Conservation (phyloP, 1,284 basidiomycete species). For the Stereum hirsutum region DNA sequence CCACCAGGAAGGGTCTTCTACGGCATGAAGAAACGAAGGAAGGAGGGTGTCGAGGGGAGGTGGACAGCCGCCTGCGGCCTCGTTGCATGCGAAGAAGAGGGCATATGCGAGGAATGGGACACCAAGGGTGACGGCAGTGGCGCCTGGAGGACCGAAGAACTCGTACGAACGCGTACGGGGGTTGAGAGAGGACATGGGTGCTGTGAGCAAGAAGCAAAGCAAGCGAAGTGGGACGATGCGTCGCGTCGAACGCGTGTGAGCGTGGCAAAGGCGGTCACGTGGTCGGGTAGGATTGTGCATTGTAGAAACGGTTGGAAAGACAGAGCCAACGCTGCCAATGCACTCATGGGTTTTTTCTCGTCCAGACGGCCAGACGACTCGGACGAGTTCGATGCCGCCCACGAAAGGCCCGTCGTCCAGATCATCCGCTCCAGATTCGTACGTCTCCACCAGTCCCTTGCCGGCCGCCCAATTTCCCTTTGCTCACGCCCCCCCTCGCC, state of each 20-base stretch:
- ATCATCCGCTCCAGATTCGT: constrained; percentile 71
- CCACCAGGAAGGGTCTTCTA: constrained; percentile 58
- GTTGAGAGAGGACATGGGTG: not conserved
- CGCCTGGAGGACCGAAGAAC: constrained; percentile 1
- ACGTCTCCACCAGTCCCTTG: constrained; percentile 23
- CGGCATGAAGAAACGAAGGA: constrained; percentile 32
- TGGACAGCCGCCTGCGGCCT: not conserved
- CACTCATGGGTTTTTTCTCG: constrained; percentile 32
- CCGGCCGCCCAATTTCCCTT: constrained; percentile 7
- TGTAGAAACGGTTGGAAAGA: not conserved
- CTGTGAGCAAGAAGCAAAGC: not conserved
- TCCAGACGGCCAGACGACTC: constrained; percentile 24
- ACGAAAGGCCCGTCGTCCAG: constrained; percentile 42
- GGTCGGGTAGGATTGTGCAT: too few relatives aligned
- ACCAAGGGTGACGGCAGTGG: not conserved
- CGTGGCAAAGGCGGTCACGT: too few relatives aligned
- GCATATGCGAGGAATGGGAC: not conserved
- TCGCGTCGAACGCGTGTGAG: too few relatives aligned
- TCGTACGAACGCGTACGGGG: constrained; percentile 1
- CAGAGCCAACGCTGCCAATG: not conserved
- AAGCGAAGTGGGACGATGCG: not conserved
- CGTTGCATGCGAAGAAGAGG: constrained; percentile 1
- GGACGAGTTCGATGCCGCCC: constrained; percentile 13
- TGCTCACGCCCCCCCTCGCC: constrained; percentile 12
- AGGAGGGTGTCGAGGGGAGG: constrained; percentile 29